Evolutionary conservation across 2,329 filamentous ascomycete genomes (phyloP).

Genomic region (Aspergillus tanneri): DNA sequence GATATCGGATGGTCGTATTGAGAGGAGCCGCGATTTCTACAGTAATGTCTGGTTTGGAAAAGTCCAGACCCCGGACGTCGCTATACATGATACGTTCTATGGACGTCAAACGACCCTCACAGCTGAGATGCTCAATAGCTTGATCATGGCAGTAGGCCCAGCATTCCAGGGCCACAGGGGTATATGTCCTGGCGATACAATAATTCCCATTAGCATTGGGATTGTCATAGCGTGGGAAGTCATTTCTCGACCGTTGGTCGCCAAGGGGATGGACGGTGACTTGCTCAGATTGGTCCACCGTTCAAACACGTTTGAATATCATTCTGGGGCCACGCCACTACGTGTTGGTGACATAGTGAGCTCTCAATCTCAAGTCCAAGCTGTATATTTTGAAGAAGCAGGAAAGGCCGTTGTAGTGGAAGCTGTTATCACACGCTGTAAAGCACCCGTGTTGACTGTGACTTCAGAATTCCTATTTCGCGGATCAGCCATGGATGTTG

Average conservation of each 20-base stretch:
- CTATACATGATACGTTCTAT: slow-evolving; percentile 77
- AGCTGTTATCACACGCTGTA: slow-evolving; percentile 12
- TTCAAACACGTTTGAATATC: slow-evolving; percentile 18
- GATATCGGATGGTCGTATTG: slow-evolving; percentile 88
- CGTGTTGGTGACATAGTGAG: slow-evolving; percentile 15
- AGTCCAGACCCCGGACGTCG: slow-evolving; percentile 67
- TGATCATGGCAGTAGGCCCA: slow-evolving; percentile 6
- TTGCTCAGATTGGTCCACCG: slow-evolving; percentile 18
- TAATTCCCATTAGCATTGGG: slow-evolving; percentile 14
- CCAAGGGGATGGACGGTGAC: slow-evolving; percentile 12
- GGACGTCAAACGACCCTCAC: slow-evolving; percentile 47
- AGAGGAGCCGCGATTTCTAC: slow-evolving; percentile 97
- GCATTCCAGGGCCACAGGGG: slow-evolving; percentile 14
- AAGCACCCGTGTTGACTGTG: slow-evolving; percentile 11
- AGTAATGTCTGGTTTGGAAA: slow-evolving; percentile 93
- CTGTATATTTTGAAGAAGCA: slow-evolving; percentile 12
- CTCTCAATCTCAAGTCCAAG: slow-evolving; percentile 14
- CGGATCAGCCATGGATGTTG: not conserved
- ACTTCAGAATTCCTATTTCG: slow-evolving; percentile 18
- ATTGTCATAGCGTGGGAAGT: slow-evolving; percentile 20
- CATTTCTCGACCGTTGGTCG: slow-evolving; percentile 12
- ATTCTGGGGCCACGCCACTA: slow-evolving; percentile 2
- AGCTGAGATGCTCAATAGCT: slow-evolving; percentile 65
- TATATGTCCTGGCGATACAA: slow-evolving; percentile 3
- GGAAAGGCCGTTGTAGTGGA: slow-evolving; percentile 16